These are phyloP conservation scores for Trebouxia gelatinosa DNA, from an alignment of 163 green algal genomes.

Conservation along the genomic window DNA sequence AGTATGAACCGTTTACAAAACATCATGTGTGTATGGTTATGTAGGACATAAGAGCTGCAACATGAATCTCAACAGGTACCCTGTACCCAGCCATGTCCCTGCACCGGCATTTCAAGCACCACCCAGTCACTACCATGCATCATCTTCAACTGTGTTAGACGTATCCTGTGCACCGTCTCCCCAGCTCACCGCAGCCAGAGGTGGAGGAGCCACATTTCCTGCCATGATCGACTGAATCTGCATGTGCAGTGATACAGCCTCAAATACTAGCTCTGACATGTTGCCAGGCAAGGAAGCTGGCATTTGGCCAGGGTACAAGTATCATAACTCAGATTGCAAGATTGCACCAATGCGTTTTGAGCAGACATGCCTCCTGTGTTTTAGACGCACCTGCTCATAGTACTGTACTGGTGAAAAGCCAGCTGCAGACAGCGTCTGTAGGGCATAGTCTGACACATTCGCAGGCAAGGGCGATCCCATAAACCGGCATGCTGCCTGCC, in stretches of 20 bases:
- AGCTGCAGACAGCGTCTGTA: too few species aligned
- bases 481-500: too few species aligned
- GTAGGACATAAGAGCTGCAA: background rate
- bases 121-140: constrained; percentile 1
- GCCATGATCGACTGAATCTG: constrained; percentile 23
- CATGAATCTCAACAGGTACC: background rate
- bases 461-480: too few species aligned
- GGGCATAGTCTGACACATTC: too few species aligned
- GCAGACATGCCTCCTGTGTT: background rate
- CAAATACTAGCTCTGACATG: too few species aligned
- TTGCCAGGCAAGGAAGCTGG: background rate
- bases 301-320: background rate
- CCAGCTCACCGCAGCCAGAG: background rate
- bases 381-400: background rate
- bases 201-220: background rate
- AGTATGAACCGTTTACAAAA: background rate
- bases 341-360: background rate
- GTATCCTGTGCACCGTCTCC: background rate
- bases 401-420: background rate
- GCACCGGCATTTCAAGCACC: too few species aligned
- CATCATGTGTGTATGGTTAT: background rate
- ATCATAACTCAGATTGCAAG: background rate
- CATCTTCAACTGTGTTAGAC: background rate
- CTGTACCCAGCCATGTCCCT: too few species aligned
- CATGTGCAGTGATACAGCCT: too few species aligned